These are phyloP conservation scores for Glycyrrhiza uralensis DNA, from an alignment of 306 rosid genomes.

Conservation along the genomic window DNA sequence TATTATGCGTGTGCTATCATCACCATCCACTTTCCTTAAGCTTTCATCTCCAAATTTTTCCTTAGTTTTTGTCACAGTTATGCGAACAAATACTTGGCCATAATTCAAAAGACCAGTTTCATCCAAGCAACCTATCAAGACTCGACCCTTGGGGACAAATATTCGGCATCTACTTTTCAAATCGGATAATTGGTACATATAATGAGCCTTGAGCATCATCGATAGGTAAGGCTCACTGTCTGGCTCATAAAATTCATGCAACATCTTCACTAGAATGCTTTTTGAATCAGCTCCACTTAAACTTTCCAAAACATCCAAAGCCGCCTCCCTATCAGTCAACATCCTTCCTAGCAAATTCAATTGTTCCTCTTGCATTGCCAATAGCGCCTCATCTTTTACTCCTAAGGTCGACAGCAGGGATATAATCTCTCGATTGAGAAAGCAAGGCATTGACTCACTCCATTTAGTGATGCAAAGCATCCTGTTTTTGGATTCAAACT, in stretches of 20 bases:
- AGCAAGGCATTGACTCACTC: conserved; percentile 82
- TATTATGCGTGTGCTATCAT: conserved; percentile 54
- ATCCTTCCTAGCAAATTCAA: conserved; percentile 60
- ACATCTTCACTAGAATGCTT: conserved; percentile 72
- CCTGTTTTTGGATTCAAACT: conserved; percentile 71
- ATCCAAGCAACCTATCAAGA: conserved; percentile 88
- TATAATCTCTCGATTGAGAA: conserved; percentile 86
- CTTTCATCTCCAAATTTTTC: conserved; percentile 49
- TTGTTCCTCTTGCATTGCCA: conserved; percentile 74
- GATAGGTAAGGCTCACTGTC: conserved; percentile 76
- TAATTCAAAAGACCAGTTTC: conserved; percentile 76
- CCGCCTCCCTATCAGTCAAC: conserved; percentile 57
- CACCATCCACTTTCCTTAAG: conserved; percentile 58
- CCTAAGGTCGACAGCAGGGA: conserved; percentile 75
- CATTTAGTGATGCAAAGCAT: conserved; percentile 90
- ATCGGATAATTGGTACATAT: conserved; percentile 64
- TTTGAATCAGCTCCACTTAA: conserved; percentile 58
- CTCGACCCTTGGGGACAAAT: conserved; percentile 72
- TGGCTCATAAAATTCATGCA: conserved; percentile 76
- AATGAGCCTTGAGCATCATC: conserved; percentile 86
- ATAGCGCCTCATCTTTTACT: conserved; percentile 65
- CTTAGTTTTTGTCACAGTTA: conserved; percentile 58
- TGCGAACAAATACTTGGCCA: conserved; percentile 75
- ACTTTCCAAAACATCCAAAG: conserved; percentile 62
- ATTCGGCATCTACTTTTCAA: conserved; percentile 76